phyloP scores from a whole-genome alignment of 2,329 filamentous ascomycete species.

The Xylaria sp. region DNA sequence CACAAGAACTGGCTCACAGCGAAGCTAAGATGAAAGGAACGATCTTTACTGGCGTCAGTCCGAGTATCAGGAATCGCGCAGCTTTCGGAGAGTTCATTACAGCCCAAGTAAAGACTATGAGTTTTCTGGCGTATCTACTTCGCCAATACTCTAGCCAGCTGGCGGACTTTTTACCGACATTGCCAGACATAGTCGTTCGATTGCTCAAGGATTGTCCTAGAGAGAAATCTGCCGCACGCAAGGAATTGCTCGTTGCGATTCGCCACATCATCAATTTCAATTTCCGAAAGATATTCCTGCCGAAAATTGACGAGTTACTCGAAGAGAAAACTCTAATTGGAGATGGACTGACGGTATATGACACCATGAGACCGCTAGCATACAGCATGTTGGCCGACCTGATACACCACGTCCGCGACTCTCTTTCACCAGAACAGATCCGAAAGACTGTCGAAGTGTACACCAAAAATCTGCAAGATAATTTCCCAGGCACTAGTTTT shows the following conservation, averaged over 20 bases:
- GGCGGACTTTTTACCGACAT: conserved; percentile 83
- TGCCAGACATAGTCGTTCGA: conserved; percentile 91
- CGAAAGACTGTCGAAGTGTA: conserved; percentile 97
- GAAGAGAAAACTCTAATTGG: conserved; percentile 95
- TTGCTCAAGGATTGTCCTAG: conserved; percentile 92
- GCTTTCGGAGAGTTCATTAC: conserved; percentile 98
- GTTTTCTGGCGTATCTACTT: conserved; percentile 92
- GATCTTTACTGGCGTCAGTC: conserved; percentile 92
- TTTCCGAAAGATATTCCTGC: conserved; percentile 92
- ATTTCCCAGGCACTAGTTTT: conserved; percentile 96
- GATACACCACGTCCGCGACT: conserved; percentile 95
- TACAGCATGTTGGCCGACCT: conserved; percentile 99
- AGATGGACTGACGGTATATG: conserved; percentile 94
- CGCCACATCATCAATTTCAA: conserved; percentile 99
- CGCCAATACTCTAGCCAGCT: conserved; percentile 88
- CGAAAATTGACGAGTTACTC: conserved; percentile 93
- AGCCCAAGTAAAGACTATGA: conserved; percentile 99
- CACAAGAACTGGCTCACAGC: conserved; percentile 89
- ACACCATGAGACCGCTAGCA: conserved; percentile 93
- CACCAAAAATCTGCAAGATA: conserved; percentile 93
- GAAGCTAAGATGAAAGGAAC: conserved; percentile 83
- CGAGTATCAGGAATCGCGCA: conserved; percentile 90
- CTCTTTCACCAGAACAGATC: conserved; percentile 90
- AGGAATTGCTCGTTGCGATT: conserved; percentile 95
- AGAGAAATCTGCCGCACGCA: conserved; percentile 92